These are phyloP conservation scores for Bryoerythrophyllum caledonicum DNA, from an alignment of 225 moss, liverwort and hornwort species.

Conservation along the genomic window DNA sequence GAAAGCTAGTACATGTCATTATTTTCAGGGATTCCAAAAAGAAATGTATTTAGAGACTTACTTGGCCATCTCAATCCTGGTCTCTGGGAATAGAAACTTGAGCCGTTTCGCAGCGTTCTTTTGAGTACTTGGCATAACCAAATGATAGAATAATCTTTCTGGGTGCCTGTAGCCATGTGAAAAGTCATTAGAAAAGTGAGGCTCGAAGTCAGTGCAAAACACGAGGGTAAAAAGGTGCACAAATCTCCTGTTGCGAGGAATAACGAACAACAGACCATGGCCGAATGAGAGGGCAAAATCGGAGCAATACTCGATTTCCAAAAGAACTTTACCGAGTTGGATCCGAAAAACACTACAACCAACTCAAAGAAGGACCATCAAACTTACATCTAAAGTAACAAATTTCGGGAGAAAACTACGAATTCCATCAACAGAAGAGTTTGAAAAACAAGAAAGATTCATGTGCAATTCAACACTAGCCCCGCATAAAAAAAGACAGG, in stretches of 20 bases:
- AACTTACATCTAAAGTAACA: neutral
- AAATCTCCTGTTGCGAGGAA: neutral
- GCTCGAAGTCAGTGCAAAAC: neutral
- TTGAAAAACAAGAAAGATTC: too few relatives aligned
- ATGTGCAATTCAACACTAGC: too few relatives aligned
- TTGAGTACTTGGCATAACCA: constrained; percentile 59
- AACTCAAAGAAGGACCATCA: neutral
- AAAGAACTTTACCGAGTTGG: neutral
- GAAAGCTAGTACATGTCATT: too few relatives aligned
- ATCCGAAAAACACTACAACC: neutral
- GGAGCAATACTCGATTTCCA: neutral
- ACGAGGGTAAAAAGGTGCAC: neutral
- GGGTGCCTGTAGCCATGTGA: constrained; percentile 62
- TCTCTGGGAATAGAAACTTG: constrained; percentile 49
- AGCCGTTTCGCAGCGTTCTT: constrained; percentile 49
- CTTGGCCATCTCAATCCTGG: constrained; percentile 60
- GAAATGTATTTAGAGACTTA: constrained; percentile 13
- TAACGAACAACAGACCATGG: neutral
- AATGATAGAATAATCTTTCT: constrained; percentile 65
- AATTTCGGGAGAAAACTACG: too few relatives aligned
- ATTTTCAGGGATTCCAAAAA: too few relatives aligned
- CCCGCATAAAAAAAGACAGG: too few relatives aligned
- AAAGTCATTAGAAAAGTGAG: too few relatives aligned
- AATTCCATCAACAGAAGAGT: neutral
- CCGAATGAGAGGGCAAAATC: neutral